phyloP scores from a whole-genome alignment of 306 rosid genomes.

The cucumber (Cucumis sativus) region DNA sequence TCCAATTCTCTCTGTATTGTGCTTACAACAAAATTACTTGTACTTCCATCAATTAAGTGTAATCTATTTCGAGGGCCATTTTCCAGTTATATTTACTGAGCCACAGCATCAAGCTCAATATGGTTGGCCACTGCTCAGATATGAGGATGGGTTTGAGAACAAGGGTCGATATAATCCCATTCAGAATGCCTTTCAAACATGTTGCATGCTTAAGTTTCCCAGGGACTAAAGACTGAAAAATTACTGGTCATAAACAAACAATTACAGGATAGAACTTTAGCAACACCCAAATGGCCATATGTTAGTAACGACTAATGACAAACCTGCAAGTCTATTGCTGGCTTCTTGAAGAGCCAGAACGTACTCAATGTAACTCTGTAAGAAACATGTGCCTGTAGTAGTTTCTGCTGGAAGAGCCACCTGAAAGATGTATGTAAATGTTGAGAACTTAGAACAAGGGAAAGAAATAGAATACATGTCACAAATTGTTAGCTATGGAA shows the following conservation, averaged over 20 bases:
- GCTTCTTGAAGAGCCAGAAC: conserved; percentile 86
- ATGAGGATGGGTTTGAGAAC: not conserved
- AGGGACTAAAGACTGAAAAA: not conserved
- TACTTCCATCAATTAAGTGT: not conserved
- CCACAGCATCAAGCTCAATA: not conserved
- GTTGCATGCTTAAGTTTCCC: not conserved
- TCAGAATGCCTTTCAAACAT: not conserved
- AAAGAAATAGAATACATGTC: not conserved
- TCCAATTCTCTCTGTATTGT: not conserved
- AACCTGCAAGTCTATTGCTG: conserved; percentile 32
- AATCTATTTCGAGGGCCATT: not conserved
- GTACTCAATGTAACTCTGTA: conserved; percentile 67
- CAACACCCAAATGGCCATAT: not conserved
- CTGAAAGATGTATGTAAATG: conserved; percentile 28
- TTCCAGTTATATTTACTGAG: not conserved
- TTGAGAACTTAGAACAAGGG: conserved; percentile 7
- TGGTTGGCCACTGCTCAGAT: not conserved
- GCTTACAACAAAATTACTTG: not conserved
- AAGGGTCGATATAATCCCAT: not conserved
- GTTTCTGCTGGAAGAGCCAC: conserved; percentile 95
- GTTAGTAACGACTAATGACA: not conserved
- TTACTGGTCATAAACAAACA: not conserved
- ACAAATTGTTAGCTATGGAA: not conserved
- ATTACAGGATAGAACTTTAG: not conserved
- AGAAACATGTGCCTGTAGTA: conserved; percentile 55